phyloP scores from a whole-genome alignment of 768 basidiomycete species.

The Mycena filopes region DNA sequence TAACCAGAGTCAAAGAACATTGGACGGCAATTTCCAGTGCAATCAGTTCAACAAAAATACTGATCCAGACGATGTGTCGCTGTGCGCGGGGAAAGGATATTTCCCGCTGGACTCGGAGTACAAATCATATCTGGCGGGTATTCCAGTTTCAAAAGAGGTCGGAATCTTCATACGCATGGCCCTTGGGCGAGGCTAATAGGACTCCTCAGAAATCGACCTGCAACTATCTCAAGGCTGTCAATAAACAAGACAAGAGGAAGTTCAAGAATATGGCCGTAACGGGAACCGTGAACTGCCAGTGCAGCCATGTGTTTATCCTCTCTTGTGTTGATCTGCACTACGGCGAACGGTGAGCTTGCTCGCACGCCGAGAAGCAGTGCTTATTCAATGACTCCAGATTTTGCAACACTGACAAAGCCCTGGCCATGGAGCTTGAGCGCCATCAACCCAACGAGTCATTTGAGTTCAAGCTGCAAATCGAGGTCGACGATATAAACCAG shows the following conservation, averaged over 20 bases:
- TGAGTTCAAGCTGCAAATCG: not conserved
- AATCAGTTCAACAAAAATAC: slow-evolving; percentile 32
- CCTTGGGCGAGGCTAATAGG: too few species aligned
- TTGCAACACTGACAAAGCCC: slow-evolving; percentile 24
- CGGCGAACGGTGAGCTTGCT: slow-evolving; percentile 31
- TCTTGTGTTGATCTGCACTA: slow-evolving; percentile 33
- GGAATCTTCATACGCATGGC: too few species aligned
- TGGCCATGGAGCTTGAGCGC: slow-evolving; percentile 24
- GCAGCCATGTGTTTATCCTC: slow-evolving; percentile 33
- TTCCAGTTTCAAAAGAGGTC: not conserved
- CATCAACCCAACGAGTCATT: not conserved
- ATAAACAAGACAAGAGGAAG: slow-evolving; percentile 38
- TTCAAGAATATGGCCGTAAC: slow-evolving; percentile 36
- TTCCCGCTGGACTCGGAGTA: not conserved
- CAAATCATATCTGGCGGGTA: not conserved
- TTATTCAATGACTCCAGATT: slow-evolving; percentile 13
- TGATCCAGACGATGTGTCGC: slow-evolving; percentile 26
- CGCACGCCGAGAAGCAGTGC: not conserved
- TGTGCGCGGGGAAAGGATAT: slow-evolving; percentile 21
- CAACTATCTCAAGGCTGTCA: slow-evolving; percentile 35
- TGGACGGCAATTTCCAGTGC: slow-evolving; percentile 36
- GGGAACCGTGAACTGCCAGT: slow-evolving; percentile 34
- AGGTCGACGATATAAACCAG: slow-evolving; percentile 14
- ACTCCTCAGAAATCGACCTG: slow-evolving; percentile 42
- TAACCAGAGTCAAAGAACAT: slow-evolving; percentile 20